These are phyloP conservation scores for Stachybotrys chlorohalonatus DNA, from an alignment of 2,329 filamentous ascomycete genomes.

Conservation along the genomic window DNA sequence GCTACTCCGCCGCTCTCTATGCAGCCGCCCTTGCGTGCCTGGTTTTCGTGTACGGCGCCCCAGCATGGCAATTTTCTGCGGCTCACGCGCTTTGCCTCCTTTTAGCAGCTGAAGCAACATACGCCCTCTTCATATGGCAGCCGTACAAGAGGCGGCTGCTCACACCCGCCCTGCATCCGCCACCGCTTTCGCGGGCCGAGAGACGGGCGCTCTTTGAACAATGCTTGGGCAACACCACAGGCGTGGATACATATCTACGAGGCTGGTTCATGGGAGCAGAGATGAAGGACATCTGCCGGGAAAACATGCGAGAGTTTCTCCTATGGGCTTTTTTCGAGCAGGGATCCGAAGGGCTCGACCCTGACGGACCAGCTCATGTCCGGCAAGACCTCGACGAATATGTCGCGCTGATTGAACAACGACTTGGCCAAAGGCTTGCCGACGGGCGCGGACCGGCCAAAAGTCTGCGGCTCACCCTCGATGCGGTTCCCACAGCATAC, in stretches of 20 bases:
- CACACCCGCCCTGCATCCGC: slow-evolving; percentile 29
- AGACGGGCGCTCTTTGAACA: slow-evolving; percentile 47
- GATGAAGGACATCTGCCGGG: slow-evolving; percentile 46
- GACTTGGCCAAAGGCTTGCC: slow-evolving; percentile 39
- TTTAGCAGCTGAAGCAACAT: slow-evolving; percentile 30
- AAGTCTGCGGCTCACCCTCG: slow-evolving; percentile 56
- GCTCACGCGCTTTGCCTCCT: slow-evolving; percentile 16
- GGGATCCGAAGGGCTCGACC: slow-evolving; percentile 18
- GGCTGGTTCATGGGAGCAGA: slow-evolving; percentile 59
- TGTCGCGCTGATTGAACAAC: slow-evolving; percentile 42
- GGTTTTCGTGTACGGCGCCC: slow-evolving; percentile 8
- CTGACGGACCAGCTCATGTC: slow-evolving; percentile 17
- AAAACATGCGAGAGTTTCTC: slow-evolving; percentile 60
- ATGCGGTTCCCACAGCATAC: slow-evolving; percentile 51
- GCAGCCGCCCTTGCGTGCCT: slow-evolving; percentile 17
- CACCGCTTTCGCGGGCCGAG: slow-evolving; percentile 31
- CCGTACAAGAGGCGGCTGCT: slow-evolving; percentile 32
- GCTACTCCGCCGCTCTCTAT: slow-evolving; percentile 33
- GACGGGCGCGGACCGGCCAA: slow-evolving; percentile 47
- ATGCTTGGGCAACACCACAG: slow-evolving; percentile 44
- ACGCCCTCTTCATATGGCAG: slow-evolving; percentile 30
- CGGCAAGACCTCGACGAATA: slow-evolving; percentile 34
- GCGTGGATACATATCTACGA: slow-evolving; percentile 46
- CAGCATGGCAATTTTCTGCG: slow-evolving; percentile 5
- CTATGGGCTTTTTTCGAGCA: slow-evolving; percentile 58